phyloP scores from a whole-genome alignment of 2,329 filamentous ascomycete genomes.

The Neofusicoccum umdonicola region DNA sequence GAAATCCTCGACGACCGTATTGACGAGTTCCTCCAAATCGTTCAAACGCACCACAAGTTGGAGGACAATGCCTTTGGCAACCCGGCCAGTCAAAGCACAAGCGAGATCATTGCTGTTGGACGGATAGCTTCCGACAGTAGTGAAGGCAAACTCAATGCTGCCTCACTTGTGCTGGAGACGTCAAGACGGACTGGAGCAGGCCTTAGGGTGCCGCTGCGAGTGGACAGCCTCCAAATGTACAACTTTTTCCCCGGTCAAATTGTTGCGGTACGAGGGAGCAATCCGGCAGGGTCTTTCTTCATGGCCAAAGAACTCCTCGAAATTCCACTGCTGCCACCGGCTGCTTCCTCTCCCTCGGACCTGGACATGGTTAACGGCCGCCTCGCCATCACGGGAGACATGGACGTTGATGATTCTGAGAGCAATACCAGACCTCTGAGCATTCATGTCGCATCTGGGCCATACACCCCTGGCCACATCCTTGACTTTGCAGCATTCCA shows the following conservation, averaged over 20 bases:
- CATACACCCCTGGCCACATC: conserved; percentile 90
- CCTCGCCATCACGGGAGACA: conserved; percentile 56
- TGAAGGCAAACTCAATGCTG: conserved; percentile 83
- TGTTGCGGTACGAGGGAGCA: conserved; percentile 81
- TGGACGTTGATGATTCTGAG: conserved; percentile 34
- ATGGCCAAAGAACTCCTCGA: conserved; percentile 73
- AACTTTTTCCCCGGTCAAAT: conserved; percentile 95
- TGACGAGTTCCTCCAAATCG: conserved; percentile 76
- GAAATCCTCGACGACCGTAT: conserved; percentile 94
- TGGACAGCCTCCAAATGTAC: conserved; percentile 66
- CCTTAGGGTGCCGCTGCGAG: conserved; percentile 73
- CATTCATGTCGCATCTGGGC: conserved; percentile 76
- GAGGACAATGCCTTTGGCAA: conserved; percentile 83
- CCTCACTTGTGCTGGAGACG: conserved; percentile 84
- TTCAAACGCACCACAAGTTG: conserved; percentile 71
- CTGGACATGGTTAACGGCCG: conserved; percentile 69
- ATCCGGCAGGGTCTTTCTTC: conserved; percentile 82
- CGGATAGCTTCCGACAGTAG: conserved; percentile 83
- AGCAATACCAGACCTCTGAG: conserved; percentile 63
- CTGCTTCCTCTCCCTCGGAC: conserved; percentile 65
- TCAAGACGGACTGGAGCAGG: conserved; percentile 82
- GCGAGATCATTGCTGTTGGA: conserved; percentile 84
- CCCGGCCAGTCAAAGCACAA: conserved; percentile 78
- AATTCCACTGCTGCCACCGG: conserved; percentile 69
- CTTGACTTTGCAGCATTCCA: conserved; percentile 86